Base-by-base conservation (phyloP, 805 yeast genomes). In the Metschnikowia continentalis region DNA sequence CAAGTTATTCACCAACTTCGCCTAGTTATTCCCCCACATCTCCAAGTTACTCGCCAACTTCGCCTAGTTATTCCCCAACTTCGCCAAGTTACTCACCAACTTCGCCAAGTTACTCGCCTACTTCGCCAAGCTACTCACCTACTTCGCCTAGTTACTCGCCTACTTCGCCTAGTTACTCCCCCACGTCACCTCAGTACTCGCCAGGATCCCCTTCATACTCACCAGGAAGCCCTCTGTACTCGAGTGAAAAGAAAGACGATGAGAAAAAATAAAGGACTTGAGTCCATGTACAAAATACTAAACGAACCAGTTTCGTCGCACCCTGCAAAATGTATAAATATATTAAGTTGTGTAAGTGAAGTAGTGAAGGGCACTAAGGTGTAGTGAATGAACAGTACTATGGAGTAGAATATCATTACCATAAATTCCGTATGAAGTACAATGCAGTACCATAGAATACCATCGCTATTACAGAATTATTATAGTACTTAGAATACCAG, bases 141-240 rank as follows among this genome's bases (percentile, higher is more conserved):
- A 62, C 65, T 6, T 59, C 63, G 22, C 65, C 65, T 23, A 40
- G 48, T n/a, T 61, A 61, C 54, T 61, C 65, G 4, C 65, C 65
- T 33, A 61, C 65, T n/a, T 54, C 56, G 48, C 61, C 61, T 14
- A 38, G 44, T n/a, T 57, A 57, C 54, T 52, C 56, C 43, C 61
- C 61, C 30, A 56, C 60, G 23, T 54, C 59, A 37, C 60, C 60
- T 19, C 30, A 42, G 15, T 62, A 66, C 57, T 64, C 68, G 14
- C 70, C 70, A 35, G 64, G 69, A 2, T 79, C 85, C 1, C 76
- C 69, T 43, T 35, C 46, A 2, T 86, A 84, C 64, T 71, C 80
- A 8, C 90, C 90, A 39, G 82, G 86, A 0, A 78, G 84, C 2
- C 70, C 70, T 36, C 39, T 23, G n/a, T 69, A 70, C 55, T 66